These are phyloP conservation scores for Serendipita sp. DNA, from an alignment of 1,284 basidiomycete genomes.

Conservation along the genomic window DNA sequence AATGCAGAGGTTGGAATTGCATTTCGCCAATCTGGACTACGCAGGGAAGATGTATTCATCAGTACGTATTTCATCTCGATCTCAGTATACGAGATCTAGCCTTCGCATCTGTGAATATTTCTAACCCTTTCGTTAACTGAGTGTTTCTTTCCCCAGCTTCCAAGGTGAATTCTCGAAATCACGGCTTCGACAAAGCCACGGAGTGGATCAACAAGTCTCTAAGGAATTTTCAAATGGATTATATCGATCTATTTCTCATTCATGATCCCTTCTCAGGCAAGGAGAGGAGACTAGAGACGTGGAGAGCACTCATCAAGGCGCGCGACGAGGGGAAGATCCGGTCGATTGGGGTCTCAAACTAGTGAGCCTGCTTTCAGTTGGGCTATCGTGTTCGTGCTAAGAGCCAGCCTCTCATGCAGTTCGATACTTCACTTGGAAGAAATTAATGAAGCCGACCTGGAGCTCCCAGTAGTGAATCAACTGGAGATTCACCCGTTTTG, in stretches of 20 bases:
- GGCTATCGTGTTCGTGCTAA: constrained; percentile 6
- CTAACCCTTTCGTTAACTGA: constrained; percentile 7
- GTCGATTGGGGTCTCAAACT: constrained; percentile 51
- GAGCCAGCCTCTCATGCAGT: constrained; percentile 15
- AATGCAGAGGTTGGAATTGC: constrained; percentile 38
- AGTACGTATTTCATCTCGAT: constrained; percentile 31
- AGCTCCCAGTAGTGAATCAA: constrained; percentile 37
- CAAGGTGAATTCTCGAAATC: constrained; percentile 28
- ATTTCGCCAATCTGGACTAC: constrained; percentile 36
- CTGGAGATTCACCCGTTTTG: constrained; percentile 44
- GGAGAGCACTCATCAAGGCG: constrained; percentile 29
- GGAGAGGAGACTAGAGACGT: constrained; percentile 30
- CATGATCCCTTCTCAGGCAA: constrained; percentile 37
- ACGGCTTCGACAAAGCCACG: constrained; percentile 27
- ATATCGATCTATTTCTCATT: constrained; percentile 47
- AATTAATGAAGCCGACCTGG: constrained; percentile 27
- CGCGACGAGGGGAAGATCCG: constrained; percentile 37
- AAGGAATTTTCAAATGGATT: constrained; percentile 28
- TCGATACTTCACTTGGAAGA: constrained; percentile 36
- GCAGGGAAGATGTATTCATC: constrained; percentile 48
- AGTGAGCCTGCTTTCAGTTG: constrained; percentile 24
- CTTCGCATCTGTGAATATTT: not conserved
- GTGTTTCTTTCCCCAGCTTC: constrained; percentile 24
- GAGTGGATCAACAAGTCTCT: constrained; percentile 28
- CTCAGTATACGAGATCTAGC: not conserved